Conservation (phyloP, 257 asterid species). For the Rehmannia glutinosa region DNA sequence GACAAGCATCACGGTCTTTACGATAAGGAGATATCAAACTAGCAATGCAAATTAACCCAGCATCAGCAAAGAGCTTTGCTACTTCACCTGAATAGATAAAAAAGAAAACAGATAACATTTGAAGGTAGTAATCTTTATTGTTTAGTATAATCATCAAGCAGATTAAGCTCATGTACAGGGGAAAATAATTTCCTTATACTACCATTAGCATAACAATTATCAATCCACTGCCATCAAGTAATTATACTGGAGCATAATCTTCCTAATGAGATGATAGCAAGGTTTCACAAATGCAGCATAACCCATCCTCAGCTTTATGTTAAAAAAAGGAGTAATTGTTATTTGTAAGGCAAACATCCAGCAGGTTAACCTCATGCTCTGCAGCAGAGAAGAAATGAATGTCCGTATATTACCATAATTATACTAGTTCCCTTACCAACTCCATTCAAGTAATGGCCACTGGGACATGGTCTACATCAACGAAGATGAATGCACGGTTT, state of each 20-base stretch:
- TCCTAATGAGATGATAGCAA: too few species aligned
- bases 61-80: slow-evolving; percentile 96
- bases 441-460: slow-evolving; percentile 17
- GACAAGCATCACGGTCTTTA: slow-evolving; percentile 94
- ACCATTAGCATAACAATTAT: not conserved
- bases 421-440: not conserved
- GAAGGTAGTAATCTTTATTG: not conserved
- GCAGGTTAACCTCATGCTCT: not conserved
- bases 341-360: too few species aligned
- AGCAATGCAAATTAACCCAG: slow-evolving; percentile 93
- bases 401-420: not conserved
- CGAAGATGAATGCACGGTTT: not conserved
- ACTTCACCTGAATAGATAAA: slow-evolving; percentile 63
- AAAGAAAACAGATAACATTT: not conserved
- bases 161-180: not conserved
- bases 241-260: too few species aligned
- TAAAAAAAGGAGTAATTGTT: too few species aligned
- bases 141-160: not conserved
- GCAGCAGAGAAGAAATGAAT: not conserved
- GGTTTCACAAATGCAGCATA: too few species aligned
- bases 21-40: slow-evolving; percentile 95
- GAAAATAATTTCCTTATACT: not conserved
- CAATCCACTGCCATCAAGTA: too few species aligned
- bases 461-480: not conserved
- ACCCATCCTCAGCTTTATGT: too few species aligned